These are phyloP conservation scores for Penicillium arizonense DNA, from an alignment of 495 filamentous ascomycete genomes.

Conservation along the genomic window DNA sequence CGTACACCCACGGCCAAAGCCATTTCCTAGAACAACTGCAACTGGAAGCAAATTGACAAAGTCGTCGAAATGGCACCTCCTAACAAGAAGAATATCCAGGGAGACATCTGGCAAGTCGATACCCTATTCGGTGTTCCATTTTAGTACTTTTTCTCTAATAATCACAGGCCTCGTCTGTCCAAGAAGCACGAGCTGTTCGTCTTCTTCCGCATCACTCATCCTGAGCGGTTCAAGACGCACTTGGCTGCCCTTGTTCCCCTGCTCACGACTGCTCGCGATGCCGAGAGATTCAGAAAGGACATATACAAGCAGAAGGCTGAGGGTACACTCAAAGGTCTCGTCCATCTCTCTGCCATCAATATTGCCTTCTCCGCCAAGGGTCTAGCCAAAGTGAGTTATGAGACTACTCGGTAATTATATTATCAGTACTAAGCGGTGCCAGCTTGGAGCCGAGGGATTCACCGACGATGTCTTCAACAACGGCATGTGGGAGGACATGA, in stretches of 20 bases:
- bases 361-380: not conserved
- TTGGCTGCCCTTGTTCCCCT: not conserved
- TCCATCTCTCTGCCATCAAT: not conserved
- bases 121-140: not conserved
- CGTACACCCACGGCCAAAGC: too few species aligned
- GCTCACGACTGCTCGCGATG: not conserved
- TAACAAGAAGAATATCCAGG: slow-evolving; percentile 2
- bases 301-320: not conserved
- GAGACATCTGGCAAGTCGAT: slow-evolving; percentile 1
- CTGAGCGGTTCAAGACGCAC: not conserved
- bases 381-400: not conserved
- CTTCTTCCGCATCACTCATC: not conserved
- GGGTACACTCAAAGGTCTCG: not conserved
- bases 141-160: not conserved
- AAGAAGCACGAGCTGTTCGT: not conserved
- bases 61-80: not conserved
- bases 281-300: not conserved
- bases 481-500: not conserved
- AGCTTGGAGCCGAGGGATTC: not conserved
- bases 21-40: too few species aligned
- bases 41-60: too few species aligned
- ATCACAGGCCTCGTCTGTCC: not conserved
- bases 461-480: not conserved
- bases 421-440: not conserved
- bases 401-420: not conserved